phyloP scores from a whole-genome alignment of 768 basidiomycete species.

The Rhodotorula toruloides region DNA sequence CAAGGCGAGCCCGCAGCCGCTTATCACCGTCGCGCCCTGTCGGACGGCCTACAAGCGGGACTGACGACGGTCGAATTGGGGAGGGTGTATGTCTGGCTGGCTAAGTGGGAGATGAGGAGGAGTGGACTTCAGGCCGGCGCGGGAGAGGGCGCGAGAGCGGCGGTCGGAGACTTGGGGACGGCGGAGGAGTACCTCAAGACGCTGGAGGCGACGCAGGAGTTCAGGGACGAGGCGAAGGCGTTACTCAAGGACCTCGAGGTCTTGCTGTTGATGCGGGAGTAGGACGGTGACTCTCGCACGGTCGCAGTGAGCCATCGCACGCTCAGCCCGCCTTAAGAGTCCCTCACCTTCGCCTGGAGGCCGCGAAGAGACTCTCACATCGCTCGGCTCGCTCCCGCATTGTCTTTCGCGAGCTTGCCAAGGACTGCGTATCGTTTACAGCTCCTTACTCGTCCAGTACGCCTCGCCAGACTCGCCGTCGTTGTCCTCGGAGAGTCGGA shows the following conservation, averaged over 20 bases:
- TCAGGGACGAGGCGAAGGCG: conserved; percentile 32
- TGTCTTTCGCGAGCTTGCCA: no score
- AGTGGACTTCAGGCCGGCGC: neutral
- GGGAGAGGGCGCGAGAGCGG: neutral
- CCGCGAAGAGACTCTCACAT: no score
- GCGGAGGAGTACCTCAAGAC: conserved; percentile 25
- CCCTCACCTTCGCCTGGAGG: no score
- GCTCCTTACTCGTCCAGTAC: no score
- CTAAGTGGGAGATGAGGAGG: conserved; percentile 27
- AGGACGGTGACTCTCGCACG: neutral
- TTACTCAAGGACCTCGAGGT: conserved; percentile 32
- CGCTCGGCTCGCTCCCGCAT: no score
- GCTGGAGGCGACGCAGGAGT: conserved; percentile 26
- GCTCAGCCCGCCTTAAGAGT: no score
- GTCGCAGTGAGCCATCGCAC: no score
- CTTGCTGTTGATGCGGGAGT: conserved; percentile 28
- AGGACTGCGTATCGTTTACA: no score
- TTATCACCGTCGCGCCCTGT: conserved; percentile 66
- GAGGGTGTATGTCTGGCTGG: conserved; percentile 31
- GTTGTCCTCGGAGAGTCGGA: no score
- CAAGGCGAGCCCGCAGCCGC: conserved; percentile 65
- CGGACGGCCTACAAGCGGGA: conserved; percentile 17
- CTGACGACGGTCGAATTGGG: conserved; percentile 5
- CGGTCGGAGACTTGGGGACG: conserved; percentile 11
- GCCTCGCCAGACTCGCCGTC: no score